A percentile compares a stretch with the other conserved stretches of the same genome.
Evolutionary conservation across 306 rosid species (phyloP).

Genomic region (Acacia melanoxylon): DNA sequence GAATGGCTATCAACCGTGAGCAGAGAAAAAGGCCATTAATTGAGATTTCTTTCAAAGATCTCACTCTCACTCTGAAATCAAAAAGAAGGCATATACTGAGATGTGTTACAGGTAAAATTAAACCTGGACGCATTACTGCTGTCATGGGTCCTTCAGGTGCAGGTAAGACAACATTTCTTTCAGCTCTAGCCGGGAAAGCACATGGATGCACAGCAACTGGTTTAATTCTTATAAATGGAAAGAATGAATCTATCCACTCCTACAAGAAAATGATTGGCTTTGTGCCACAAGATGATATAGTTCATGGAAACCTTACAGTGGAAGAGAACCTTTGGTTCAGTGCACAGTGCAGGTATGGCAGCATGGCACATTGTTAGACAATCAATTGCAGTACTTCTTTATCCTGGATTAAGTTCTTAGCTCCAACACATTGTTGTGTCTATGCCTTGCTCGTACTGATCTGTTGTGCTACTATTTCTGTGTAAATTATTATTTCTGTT

Average conservation of each 20-base stretch:
- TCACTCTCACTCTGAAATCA: constrained; percentile 82
- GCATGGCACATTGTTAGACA: constrained; percentile 45
- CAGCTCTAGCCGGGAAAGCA: constrained; percentile 91
- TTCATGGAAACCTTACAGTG: constrained; percentile 94
- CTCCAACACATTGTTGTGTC: neutral
- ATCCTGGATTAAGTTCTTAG: constrained; percentile 1
- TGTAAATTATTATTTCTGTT: constrained; percentile 11
- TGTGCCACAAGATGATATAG: constrained; percentile 99
- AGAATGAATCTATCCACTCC: constrained; percentile 74
- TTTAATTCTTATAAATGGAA: constrained; percentile 80
- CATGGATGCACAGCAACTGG: constrained; percentile 77
- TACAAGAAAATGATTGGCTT: constrained; percentile 90
- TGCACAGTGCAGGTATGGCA: constrained; percentile 85
- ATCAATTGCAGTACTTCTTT: constrained; percentile 11
- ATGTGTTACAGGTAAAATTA: constrained; percentile 83
- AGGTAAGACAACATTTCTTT: constrained; percentile 92
- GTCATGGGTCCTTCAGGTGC: constrained; percentile 99
- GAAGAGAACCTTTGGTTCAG: constrained; percentile 99
- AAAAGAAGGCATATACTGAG: constrained; percentile 75
- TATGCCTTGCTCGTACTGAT: neutral
- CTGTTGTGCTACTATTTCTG: neutral
- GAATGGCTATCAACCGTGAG: constrained; percentile 66
- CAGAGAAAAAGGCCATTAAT: constrained; percentile 71
- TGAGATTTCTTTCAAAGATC: constrained; percentile 85
- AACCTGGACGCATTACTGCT: constrained; percentile 91